These are phyloP conservation scores for Fremontodendron californicum DNA, from an alignment of 345 rosid species.

Conservation along the genomic window DNA sequence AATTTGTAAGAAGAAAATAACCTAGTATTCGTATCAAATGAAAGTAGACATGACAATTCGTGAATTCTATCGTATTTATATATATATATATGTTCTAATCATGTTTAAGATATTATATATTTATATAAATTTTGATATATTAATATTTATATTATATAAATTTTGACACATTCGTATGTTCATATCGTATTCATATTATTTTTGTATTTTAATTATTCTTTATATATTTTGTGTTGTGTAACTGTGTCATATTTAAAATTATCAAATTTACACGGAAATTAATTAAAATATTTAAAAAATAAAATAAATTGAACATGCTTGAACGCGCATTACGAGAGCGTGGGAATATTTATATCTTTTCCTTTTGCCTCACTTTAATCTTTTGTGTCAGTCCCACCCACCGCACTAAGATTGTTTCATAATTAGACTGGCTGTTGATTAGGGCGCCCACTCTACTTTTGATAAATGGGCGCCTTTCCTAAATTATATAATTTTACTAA, in stretches of 20 bases:
- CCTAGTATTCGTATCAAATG: too few species aligned
- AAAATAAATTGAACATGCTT: neutral
- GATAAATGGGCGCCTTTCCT: neutral
- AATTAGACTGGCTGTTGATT: constrained; percentile 25
- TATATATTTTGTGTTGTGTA: neutral
- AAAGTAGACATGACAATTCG: too few species aligned
- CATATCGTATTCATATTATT: too few species aligned
- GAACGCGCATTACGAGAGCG: constrained; percentile 20
- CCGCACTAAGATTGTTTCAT: constrained; percentile 76
- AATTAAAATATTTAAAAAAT: too few species aligned
- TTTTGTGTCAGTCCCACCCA: constrained; percentile 60
- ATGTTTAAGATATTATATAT: too few species aligned
- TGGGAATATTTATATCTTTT: neutral
- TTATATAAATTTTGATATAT: neutral
- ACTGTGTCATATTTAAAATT: neutral
- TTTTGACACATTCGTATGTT: neutral
- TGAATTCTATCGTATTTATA: too few species aligned
- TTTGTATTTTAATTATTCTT: neutral
- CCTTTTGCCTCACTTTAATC: constrained; percentile 38
- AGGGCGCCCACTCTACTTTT: constrained; percentile 17
- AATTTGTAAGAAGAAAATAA: too few species aligned
- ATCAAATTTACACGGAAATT: neutral
- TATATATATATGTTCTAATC: too few species aligned
- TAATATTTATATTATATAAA: neutral
- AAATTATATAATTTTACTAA: too few species aligned